These are phyloP conservation scores for Penicillium cinerascens DNA, from an alignment of 495 filamentous ascomycete species.

Conservation along the genomic window DNA sequence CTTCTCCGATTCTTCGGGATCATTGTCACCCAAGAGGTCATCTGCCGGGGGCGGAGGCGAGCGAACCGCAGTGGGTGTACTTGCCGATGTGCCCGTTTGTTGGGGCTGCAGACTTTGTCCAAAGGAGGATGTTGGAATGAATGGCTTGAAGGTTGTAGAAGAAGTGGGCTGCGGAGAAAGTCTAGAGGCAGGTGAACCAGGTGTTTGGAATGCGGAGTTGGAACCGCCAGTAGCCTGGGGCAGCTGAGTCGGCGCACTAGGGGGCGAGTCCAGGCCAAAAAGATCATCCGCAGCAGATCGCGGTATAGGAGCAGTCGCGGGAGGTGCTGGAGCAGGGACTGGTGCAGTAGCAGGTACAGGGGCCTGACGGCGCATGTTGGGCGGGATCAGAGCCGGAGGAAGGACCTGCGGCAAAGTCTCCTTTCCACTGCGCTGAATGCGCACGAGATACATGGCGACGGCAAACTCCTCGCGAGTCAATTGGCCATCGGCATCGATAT, in stretches of 20 bases:
- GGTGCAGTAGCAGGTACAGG: slow-evolving; percentile 43
- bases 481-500: slow-evolving; percentile 86
- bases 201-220: slow-evolving; percentile 36
- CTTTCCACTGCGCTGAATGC: slow-evolving; percentile 74
- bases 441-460: slow-evolving; percentile 95
- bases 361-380: slow-evolving; percentile 72
- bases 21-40: slow-evolving; percentile 91
- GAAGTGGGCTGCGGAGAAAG: slow-evolving; percentile 34
- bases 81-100: slow-evolving; percentile 65
- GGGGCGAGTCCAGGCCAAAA: slow-evolving; percentile 75
- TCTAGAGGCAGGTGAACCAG: slow-evolving; percentile 36
- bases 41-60: slow-evolving; percentile 61
- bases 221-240: slow-evolving; percentile 73
- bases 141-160: slow-evolving; percentile 73
- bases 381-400: slow-evolving; percentile 79
- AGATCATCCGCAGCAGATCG: slow-evolving; percentile 86
- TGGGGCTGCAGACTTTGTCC: slow-evolving; percentile 78
- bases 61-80: slow-evolving; percentile 38
- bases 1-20: slow-evolving; percentile 84
- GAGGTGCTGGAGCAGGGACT: slow-evolving; percentile 39
- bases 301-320: slow-evolving; percentile 40
- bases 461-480: slow-evolving; percentile 89
- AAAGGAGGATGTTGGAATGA: slow-evolving; percentile 86
- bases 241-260: slow-evolving; percentile 52
- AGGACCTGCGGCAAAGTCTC: slow-evolving; percentile 68